Evolutionary conservation across 768 basidiomycete genomes (phyloP), one percentile per base, ranked within the genome.

Genomic region (Russula emetica): DNA sequence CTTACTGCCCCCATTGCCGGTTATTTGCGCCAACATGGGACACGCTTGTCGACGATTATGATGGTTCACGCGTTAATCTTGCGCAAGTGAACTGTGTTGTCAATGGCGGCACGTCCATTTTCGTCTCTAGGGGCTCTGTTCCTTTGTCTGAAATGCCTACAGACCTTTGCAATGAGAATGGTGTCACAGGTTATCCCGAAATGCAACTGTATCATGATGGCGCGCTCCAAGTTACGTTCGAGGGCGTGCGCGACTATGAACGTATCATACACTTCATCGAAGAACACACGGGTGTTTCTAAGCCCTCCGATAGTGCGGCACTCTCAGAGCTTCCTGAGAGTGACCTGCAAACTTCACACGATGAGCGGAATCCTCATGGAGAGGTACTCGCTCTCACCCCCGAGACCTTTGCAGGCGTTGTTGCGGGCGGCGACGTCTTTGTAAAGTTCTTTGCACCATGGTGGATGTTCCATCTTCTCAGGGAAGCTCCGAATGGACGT

Each of bases 361-460:
- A 28, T n/a, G 36, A 52, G 6, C 58, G 58, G 24, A 83, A 82
- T 63, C 74, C 76, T 1, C 62, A 73, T 16, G 80, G 81, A 3
- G 69, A 73, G 38, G 76, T 81, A 0, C 54, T 78, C 8, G 71
- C 74, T 14, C 73, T 83, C 30, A 74, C 78, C 56, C 79, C 53
- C 74, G 83, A 56, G 73, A 81, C 47, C 78, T 89, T 76, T 76
- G 79, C 71, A 76, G 80, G 68, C 11, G 67, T 70, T 4, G 69
- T 77, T n/a, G 74, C 73, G 0, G 73, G 77, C 47, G 84, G 83
- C 2, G 80, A 84, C 1, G 75, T 80, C 2, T 85, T 89, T 69
- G 77, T 88, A 73, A 88, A 89, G 72, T 98, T 91, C 78, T 98
- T 83, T 72, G 96, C 94, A 0, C 95, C 95, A 0, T 98, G 95